Evolutionary conservation across 768 basidiomycete genomes (phyloP).

Genomic region (Suillus clintonianus): DNA sequence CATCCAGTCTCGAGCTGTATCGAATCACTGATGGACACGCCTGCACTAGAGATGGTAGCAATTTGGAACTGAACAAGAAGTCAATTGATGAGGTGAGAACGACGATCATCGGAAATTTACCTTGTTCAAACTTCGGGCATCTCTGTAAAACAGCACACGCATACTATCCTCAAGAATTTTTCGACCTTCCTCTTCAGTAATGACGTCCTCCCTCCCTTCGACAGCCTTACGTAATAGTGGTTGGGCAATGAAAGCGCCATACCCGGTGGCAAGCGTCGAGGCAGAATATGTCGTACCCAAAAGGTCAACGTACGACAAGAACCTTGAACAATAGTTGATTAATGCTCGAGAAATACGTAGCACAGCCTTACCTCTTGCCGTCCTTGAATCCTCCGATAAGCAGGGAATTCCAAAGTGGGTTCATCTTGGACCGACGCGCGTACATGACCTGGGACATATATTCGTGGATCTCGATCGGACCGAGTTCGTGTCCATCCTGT

Average conservation of each 20-base stretch:
- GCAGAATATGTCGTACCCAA: conserved; percentile 96
- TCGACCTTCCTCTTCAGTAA: conserved; percentile 80
- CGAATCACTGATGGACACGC: conserved; percentile 79
- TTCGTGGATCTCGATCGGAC: conserved; percentile 89
- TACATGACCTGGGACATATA: conserved; percentile 93
- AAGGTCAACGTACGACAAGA: conserved; percentile 92
- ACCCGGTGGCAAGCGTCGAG: conserved; percentile 93
- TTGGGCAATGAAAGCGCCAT: conserved; percentile 90
- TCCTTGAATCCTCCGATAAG: conserved; percentile 92
- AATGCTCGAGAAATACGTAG: background rate
- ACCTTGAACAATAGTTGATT: conserved; percentile 48
- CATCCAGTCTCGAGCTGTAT: conserved; percentile 77
- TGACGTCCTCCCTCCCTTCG: conserved; percentile 71
- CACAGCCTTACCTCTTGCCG: conserved; percentile 63
- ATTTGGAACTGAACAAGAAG: conserved; percentile 81
- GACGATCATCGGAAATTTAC: conserved; percentile 40
- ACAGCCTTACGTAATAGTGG: conserved; percentile 90
- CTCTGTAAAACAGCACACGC: conserved; percentile 94
- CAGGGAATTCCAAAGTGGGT: conserved; percentile 95
- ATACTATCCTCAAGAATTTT: conserved; percentile 83
- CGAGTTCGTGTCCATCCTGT: conserved; percentile 81
- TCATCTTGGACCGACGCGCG: conserved; percentile 78
- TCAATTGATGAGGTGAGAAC: background rate
- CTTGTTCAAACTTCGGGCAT: conserved; percentile 95
- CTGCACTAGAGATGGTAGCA: conserved; percentile 78